Conservation (phyloP, 139 green algal genomes). For the Desmodesmus armatus region DNA sequence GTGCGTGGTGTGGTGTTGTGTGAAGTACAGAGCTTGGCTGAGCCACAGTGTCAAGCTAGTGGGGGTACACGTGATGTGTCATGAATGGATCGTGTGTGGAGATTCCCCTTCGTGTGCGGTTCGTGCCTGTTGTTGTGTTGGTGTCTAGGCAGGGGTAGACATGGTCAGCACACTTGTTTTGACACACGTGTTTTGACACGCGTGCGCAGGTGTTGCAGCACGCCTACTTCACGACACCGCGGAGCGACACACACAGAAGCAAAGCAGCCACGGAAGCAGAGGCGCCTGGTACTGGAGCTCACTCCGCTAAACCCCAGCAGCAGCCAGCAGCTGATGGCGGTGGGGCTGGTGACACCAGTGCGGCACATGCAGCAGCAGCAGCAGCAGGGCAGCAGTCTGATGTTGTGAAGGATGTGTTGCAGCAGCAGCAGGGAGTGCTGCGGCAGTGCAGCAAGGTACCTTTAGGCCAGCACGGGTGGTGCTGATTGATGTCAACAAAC, state of each 20-base stretch:
- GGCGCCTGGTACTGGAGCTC: no score
- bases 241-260: no score
- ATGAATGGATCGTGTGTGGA: neutral
- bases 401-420: neutral
- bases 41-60: neutral
- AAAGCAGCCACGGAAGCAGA: no score
- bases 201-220: no score
- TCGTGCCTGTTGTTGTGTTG: no score
- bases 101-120: neutral
- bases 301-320: neutral
- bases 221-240: no score
- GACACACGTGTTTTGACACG: no score
- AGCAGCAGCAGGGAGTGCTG: neutral
- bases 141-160: no score
- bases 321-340: no score
- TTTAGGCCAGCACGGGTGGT: slow-evolving; percentile 45
- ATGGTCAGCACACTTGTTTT: no score
- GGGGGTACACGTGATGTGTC: neutral
- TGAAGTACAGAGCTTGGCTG: neutral
- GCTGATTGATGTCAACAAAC: no score
- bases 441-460: neutral
- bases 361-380: neutral
- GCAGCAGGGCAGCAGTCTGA: neutral
- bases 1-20: slow-evolving; percentile 45
- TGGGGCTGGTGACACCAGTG: neutral